Base-by-base conservation (phyloP, 306 rosid species). In the Inga leiocalycina region DNA sequence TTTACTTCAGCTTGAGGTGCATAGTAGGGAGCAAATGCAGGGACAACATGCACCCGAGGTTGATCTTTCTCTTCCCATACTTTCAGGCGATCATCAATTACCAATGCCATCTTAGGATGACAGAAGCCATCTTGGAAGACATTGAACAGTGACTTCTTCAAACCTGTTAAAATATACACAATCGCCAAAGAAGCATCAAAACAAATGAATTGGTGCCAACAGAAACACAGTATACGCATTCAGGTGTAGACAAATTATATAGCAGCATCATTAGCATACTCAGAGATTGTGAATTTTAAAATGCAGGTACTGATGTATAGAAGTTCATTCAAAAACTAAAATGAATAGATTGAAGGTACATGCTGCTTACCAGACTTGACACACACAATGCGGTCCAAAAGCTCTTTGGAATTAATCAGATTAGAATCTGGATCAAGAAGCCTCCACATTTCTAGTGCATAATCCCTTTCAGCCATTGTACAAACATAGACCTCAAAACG, bases 391-490 rank as follows among this genome's bases (percentile, higher is more conserved):
- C 99, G 99, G 71, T 89, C 94, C 82, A 97, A 82, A 82, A 91
- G 85, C 80, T 91, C 97, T 84, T 89, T 92, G n/a, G 94, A 85
- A 84, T 87, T 91, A 88, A 97, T 97, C 92, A 97, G 89, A 90
- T 94, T 97, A 72, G 91, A 94, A 76, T 92, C 98, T 76, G 99
- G 99, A 89, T 97, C 99, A 81, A 97, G 98, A 90, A 97, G 99
- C 93, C 99, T 91, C 99, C 99, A 97, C 99, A 97, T 97, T 89
- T 97, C 99, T 41, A 97, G 90, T 24, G 99, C 99, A 85, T 97
- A 97, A 93, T 97, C 99, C 89, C 97, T 92, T 89, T 97, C 99
- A 71, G 99, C 99, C 99, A 97, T 97, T 49, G 98, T 97, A 90
- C 99, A 97, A 82, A 97, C 99, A 89, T 87, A 97, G 77, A 97